Conservation (phyloP, 176 grass and related monocot species). For the Oryza glaberrima region DNA sequence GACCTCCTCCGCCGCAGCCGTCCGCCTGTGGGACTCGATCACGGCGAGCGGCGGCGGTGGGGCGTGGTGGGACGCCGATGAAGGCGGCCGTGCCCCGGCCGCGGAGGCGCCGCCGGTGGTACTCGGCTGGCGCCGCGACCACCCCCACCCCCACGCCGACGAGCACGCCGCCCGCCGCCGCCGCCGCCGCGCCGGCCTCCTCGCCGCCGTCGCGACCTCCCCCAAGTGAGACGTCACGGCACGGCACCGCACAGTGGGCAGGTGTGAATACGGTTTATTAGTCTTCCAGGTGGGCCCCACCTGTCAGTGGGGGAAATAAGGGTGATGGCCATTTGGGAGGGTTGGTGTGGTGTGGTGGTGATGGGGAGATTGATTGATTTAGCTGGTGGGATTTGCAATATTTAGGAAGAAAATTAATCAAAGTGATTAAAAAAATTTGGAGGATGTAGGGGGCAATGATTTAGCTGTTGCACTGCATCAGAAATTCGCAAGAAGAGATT, state of each 20-base stretch:
- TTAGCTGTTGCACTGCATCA: not conserved
- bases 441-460: not conserved
- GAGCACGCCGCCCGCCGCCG: not conserved
- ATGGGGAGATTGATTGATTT: not conserved
- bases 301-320: slow-evolving; percentile 14
- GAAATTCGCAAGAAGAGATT: too few species aligned
- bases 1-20: not conserved
- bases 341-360: not conserved
- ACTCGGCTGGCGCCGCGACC: slow-evolving; percentile 43
- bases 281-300: not conserved
- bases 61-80: slow-evolving; percentile 54
- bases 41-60: slow-evolving; percentile 34
- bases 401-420: not conserved
- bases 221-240: not conserved
- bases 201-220: not conserved
- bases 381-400: slow-evolving; percentile 1
- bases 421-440: not conserved
- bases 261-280: slow-evolving; percentile 31
- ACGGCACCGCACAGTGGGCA: not conserved
- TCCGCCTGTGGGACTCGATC: slow-evolving; percentile 47
- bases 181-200: slow-evolving; percentile 4
- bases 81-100: slow-evolving; percentile 11
- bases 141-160: not conserved
- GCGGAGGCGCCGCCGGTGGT: slow-evolving; percentile 40
- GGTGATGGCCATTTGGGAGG: not conserved